These are phyloP conservation scores for Cladosporium sp. DNA, from an alignment of 2,329 filamentous ascomycete species.

Conservation along the genomic window DNA sequence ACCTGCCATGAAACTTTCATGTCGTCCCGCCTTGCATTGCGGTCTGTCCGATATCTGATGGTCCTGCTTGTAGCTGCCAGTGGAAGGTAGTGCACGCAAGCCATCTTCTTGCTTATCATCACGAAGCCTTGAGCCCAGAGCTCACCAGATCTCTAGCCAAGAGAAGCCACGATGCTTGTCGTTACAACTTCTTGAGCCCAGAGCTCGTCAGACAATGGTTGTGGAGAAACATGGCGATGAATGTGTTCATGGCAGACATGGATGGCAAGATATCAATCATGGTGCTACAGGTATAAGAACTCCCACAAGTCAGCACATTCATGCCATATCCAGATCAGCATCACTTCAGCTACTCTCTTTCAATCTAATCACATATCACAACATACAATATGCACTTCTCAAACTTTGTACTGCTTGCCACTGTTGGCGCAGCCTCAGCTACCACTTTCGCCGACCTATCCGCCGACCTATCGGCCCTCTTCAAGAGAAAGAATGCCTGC, in stretches of 20 bases:
- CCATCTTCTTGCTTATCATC: background rate
- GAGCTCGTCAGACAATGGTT: background rate
- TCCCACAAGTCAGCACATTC: background rate
- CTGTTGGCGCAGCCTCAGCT: background rate
- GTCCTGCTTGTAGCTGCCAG: background rate
- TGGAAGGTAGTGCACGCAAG: background rate
- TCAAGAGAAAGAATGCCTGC: background rate
- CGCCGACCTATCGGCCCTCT: background rate
- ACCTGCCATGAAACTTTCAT: background rate
- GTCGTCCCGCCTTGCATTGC: background rate
- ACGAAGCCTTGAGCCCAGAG: background rate
- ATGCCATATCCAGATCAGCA: background rate
- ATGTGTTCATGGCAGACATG: background rate
- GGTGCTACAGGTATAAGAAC: background rate
- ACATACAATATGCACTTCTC: background rate
- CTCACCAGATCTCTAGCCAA: background rate
- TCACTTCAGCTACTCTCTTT: background rate
- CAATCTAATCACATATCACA: background rate
- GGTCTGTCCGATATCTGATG: background rate
- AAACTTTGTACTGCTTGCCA: background rate
- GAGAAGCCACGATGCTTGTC: background rate
- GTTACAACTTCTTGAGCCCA: background rate
- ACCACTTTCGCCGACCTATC: background rate
- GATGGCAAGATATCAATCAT: too few relatives aligned
- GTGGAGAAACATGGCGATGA: background rate